Percentiles rank a stretch among this genome's conserved stretches.
phyloP scores from a whole-genome alignment of 2,329 filamentous ascomycete species.

The Colletotrichum salicis region DNA sequence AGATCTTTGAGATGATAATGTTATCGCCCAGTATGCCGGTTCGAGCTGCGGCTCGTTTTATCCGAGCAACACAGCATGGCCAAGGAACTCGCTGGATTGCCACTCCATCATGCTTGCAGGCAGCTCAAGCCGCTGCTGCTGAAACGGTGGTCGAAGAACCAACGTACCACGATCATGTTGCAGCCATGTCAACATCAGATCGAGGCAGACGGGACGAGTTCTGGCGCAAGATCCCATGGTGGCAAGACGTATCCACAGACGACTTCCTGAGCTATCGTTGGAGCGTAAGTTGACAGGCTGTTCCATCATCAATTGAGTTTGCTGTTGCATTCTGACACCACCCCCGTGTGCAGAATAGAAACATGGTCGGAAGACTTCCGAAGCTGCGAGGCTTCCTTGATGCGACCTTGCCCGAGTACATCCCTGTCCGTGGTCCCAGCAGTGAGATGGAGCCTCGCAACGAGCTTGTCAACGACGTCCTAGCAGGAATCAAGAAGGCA shows the following conservation, averaged over 20 bases:
- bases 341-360: conserved; percentile 49
- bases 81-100: not conserved
- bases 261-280: conserved; percentile 65
- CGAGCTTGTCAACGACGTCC: conserved; percentile 65
- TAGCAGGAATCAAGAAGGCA: conserved; percentile 61
- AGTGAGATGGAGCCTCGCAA: conserved; percentile 56
- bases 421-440: conserved; percentile 51
- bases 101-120: not conserved
- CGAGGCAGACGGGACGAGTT: conserved; percentile 49
- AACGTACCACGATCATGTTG: not conserved
- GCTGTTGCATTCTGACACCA: not conserved
- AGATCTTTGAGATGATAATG: not conserved
- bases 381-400: conserved; percentile 61
- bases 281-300: conserved; percentile 56
- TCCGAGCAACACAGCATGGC: too few relatives aligned
- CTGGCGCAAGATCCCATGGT: conserved; percentile 61
- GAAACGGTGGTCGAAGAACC: not conserved
- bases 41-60: not conserved
- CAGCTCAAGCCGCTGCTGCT: conserved; percentile 3
- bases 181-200: not conserved
- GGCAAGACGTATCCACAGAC: conserved; percentile 57
- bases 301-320: not conserved
- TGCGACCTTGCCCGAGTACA: conserved; percentile 58
- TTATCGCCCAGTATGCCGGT: not conserved
- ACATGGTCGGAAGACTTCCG: conserved; percentile 59